Conservation (phyloP, 2,329 filamentous ascomycete species). For the Tolypocladium nubicola region DNA sequence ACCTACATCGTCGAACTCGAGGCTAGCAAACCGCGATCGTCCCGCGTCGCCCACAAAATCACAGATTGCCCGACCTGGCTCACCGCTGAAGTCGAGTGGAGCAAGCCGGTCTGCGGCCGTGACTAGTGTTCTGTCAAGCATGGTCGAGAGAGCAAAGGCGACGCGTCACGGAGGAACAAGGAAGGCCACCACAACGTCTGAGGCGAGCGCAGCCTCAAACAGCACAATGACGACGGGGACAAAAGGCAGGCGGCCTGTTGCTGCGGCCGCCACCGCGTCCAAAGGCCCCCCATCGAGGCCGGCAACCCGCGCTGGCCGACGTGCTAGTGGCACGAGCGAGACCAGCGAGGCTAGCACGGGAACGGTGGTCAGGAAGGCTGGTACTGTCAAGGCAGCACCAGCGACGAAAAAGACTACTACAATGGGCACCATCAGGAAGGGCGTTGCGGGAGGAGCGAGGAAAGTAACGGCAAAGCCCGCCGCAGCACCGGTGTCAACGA, state of each 20-base stretch:
- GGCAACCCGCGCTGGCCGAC: conserved; percentile 37
- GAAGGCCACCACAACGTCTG: conserved; percentile 35
- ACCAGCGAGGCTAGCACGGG: conserved; percentile 53
- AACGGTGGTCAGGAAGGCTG: conserved; percentile 51
- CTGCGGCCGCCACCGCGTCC: conserved; percentile 18
- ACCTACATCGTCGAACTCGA: conserved; percentile 72
- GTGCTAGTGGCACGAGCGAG: conserved; percentile 50
- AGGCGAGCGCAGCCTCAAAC: conserved; percentile 29
- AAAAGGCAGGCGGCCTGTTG: conserved; percentile 23
- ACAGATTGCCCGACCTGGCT: conserved; percentile 46
- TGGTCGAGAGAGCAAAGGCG: conserved; percentile 51
- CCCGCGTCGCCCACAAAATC: conserved; percentile 45
- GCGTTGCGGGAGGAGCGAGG: conserved; percentile 37
- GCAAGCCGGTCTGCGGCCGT: conserved; percentile 27
- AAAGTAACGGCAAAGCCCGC: conserved; percentile 33
- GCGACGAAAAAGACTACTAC: conserved; percentile 40
- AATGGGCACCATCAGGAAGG: conserved; percentile 43
- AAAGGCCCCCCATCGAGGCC: conserved; percentile 24
- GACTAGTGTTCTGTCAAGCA: conserved; percentile 38
- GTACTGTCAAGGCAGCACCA: conserved; percentile 23
- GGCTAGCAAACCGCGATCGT: conserved; percentile 41
- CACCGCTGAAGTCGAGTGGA: conserved; percentile 47
- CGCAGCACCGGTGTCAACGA: conserved; percentile 28
- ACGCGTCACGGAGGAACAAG: conserved; percentile 37
- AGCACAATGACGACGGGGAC: conserved; percentile 21